Base-by-base conservation (phyloP, 2,329 filamentous ascomycete genomes). In the Ampelomyces quisqualis region DNA sequence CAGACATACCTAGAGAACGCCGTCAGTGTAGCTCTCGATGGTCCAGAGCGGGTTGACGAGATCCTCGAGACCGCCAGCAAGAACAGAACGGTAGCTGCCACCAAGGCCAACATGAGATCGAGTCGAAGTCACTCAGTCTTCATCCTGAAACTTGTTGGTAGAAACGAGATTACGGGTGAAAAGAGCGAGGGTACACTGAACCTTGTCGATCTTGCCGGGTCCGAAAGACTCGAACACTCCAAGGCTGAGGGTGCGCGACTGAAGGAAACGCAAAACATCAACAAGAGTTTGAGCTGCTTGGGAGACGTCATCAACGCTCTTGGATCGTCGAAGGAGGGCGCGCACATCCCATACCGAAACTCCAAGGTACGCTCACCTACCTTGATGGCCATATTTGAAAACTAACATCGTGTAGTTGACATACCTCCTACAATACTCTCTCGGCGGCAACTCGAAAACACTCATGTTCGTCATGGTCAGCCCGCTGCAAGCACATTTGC, bases 381-480 rank as follows among this genome's bases (percentile, higher is more conserved):
- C 14, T 15, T 3, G 5, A 10, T 17, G 7, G 11, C 13, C 18
- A 14, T 18, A n/a, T 5, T 14, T 31, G 18, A 2, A 13, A 40
- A 15, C 47, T 57, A 57, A 59, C 23, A 23, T 10, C 3, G 29
- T 3, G 8, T 34, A 86, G 79, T 78, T 98, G 52, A 98, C 93
- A 7, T 95, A 96, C 63, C 78, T 98, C 32, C 78, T 98, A 24
- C 89, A 97, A 79, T 94, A 93, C 64, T 95, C 89, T 3, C 76
- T 98, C 6, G 91, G 93, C 3, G 93, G 93, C 11, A 96, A 95
- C 68, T 93, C 86, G 56, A 95, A 96, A 73, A 98, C 93, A 1
- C 84, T 98, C 58, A 98, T 98, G 93, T 95, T 98, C 68, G 89
- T 97, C 66, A 97, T 97, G 90, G 87, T 95, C 41, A 93, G 86